These are phyloP conservation scores for Elymus sibiricus DNA, from an alignment of 176 grass and related monocot species.

Conservation along the genomic window DNA sequence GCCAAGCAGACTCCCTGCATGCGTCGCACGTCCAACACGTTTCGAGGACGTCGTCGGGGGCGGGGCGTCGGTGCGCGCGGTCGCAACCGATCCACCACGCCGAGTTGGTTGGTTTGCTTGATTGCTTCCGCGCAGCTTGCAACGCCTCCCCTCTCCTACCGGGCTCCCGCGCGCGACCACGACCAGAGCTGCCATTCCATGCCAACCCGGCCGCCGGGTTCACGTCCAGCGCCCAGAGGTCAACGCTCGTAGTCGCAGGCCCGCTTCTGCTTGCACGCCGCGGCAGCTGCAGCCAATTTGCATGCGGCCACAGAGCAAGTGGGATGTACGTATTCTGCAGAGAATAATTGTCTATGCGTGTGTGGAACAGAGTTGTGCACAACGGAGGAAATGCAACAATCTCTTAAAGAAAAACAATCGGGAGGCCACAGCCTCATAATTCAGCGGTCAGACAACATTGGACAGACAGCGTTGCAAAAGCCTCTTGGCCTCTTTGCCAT, in stretches of 20 bases:
- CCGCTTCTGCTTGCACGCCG: neutral
- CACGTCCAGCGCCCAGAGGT: neutral
- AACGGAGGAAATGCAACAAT: neutral
- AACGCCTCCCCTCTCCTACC: neutral
- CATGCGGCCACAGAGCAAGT: neutral
- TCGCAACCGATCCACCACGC: neutral
- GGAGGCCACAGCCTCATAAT: neutral
- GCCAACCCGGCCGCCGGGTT: neutral
- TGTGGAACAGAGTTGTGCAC: no score
- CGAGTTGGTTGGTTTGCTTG: neutral
- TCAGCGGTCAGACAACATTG: neutral
- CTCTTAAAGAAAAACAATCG: neutral
- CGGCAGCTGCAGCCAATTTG: no score
- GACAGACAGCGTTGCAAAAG: neutral
- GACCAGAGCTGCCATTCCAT: neutral
- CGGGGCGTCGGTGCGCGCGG: no score
- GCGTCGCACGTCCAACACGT: constrained; percentile 5
- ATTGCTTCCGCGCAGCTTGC: neutral
- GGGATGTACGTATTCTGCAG: neutral
- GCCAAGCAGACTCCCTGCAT: no score
- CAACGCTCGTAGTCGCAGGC: neutral
- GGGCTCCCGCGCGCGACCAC: neutral
- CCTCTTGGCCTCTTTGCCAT: neutral
- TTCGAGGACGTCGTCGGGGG: neutral
- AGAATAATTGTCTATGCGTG: neutral